Evolutionary conservation across 1,284 basidiomycete species (phyloP), one percentile per base, ranked within the genome.

Genomic region (Cryptococcus maquisensis): DNA sequence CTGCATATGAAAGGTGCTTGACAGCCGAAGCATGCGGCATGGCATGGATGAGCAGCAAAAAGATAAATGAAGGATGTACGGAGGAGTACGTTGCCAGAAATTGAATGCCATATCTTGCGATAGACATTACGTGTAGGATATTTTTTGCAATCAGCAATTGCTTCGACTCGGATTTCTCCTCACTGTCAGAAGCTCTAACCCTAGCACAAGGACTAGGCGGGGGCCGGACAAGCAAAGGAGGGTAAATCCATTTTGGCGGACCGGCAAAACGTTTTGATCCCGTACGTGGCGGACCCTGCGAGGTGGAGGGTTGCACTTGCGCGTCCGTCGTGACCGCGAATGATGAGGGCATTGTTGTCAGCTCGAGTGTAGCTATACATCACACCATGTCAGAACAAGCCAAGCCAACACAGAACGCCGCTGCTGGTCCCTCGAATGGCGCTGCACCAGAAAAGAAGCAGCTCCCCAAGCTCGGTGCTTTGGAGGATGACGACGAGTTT

Each of bases 401-500:
- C 26, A 43, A 55, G 45, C 5, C 50, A 26, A 50, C 47, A 41
- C 47, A 53, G n/a, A 53, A 52, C 47, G 51, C 49, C 16, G 46
- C 54, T 36, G 54, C 54, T n/a, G 57, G 54, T n/a, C 51, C 57
- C 20, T 55, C 51, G 16, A 56, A 48, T n/a, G 47, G 46, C n/a
- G 37, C 45, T 15, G 49, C 43, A n/a, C 56, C 50, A 18, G 64
- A 63, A 52, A 72, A 68, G 63, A 73, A 72, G 69, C 68, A 69
- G 56, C 57, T 73, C 42, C 73, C 71, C 28, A 73, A 77, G 60
- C 62, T 78, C 12, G 75, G 76, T 43, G 71, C 75, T 38, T 62
- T 78, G 38, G 76, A 78, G 63, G 76, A 78, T 59, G 76, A 78
- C 66, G 76, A 78, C 59, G 76, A 78, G 68, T 78, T 78, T 58